These are phyloP conservation scores for Auricularia heimuer DNA, from an alignment of 768 basidiomycete genomes.

Conservation along the genomic window DNA sequence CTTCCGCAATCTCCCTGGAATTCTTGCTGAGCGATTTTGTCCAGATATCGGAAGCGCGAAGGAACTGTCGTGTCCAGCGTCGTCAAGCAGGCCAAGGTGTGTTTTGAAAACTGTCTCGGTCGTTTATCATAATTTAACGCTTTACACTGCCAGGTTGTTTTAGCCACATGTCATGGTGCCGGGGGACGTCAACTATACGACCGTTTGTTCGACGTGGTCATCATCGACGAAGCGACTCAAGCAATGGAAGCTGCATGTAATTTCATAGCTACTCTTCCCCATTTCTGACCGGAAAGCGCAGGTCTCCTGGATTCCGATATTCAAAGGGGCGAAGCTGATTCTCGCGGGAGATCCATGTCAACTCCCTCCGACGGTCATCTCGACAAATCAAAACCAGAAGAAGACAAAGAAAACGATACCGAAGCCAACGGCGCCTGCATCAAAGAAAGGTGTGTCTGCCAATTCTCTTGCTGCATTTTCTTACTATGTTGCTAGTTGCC, in stretches of 20 bases:
- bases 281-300: conserved; percentile 15
- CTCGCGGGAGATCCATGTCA: conserved; percentile 95
- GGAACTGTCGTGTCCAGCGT: conserved; percentile 75
- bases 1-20: neutral
- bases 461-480: neutral
- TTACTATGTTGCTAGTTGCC: too few relatives aligned
- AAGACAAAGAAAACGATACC: conserved; percentile 21
- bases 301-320: conserved; percentile 94
- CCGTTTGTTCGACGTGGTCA: conserved; percentile 79
- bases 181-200: conserved; percentile 74
- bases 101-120: neutral
- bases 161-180: conserved; percentile 91
- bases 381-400: conserved; percentile 35
- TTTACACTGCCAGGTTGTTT: conserved; percentile 48
- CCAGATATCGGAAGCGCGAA: conserved; percentile 82
- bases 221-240: conserved; percentile 98
- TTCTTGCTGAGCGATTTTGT: neutral
- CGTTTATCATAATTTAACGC: neutral
- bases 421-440: neutral
- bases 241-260: conserved; percentile 74
- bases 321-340: conserved; percentile 83
- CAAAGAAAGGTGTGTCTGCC: neutral
- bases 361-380: conserved; percentile 86
- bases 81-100: conserved; percentile 65
- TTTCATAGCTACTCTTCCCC: neutral